phyloP scores from a whole-genome alignment of 1,284 basidiomycete genomes.

The Boletus sp. region DNA sequence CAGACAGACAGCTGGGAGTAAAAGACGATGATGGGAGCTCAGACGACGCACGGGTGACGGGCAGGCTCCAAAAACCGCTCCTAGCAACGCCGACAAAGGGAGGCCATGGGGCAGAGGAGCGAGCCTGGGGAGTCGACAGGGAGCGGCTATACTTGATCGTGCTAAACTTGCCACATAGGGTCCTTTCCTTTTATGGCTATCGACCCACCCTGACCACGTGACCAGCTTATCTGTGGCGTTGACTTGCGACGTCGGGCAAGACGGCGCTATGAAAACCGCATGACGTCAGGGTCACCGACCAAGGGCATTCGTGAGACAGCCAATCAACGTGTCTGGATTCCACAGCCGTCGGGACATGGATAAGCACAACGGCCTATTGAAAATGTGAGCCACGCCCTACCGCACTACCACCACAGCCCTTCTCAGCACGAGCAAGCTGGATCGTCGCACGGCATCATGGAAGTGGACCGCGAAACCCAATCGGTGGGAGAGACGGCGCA shows the following conservation, averaged over 20 bases:
- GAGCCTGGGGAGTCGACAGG: conserved; percentile 17
- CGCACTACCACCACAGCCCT: too few species aligned
- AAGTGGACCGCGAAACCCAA: too few species aligned
- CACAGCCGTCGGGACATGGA: too few species aligned
- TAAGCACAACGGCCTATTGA: neutral
- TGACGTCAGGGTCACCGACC: conserved; percentile 11
- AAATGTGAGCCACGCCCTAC: neutral
- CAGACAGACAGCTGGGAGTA: neutral
- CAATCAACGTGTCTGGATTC: neutral
- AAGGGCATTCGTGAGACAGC: neutral
- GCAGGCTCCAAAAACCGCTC: neutral
- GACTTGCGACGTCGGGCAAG: neutral
- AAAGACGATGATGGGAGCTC: neutral
- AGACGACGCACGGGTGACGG: neutral
- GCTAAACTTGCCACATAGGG: conserved; percentile 30
- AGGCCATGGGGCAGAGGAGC: conserved; percentile 16
- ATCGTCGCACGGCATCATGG: too few species aligned
- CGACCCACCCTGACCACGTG: neutral
- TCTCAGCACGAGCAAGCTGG: too few species aligned
- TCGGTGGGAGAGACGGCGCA: neutral
- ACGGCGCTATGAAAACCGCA: too few species aligned
- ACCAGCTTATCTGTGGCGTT: conserved; percentile 11
- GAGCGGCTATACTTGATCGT: conserved; percentile 8
- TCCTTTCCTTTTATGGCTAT: conserved; percentile 25
- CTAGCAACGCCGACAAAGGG: neutral